These are phyloP conservation scores for Scheffersomyces quercinus DNA, from an alignment of 1,139 yeast species.

Conservation along the genomic window DNA sequence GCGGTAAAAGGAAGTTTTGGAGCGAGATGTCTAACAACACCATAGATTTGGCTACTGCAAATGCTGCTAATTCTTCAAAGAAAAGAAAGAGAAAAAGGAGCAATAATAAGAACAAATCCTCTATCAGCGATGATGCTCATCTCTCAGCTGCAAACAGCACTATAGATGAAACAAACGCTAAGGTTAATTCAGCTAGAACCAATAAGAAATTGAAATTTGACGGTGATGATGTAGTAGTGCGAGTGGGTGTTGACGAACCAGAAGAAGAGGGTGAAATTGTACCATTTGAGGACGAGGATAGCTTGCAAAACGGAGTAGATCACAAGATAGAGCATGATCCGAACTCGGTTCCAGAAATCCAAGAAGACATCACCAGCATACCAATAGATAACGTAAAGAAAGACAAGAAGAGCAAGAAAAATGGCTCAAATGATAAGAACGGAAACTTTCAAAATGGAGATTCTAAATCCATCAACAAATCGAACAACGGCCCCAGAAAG, in stretches of 20 bases:
- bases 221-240: conserved; percentile 12
- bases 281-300: neutral
- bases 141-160: conserved; percentile 3
- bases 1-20: too few species aligned
- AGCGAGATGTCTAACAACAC: conserved; percentile 1
- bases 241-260: neutral
- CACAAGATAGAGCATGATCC: conserved; percentile 1
- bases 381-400: conserved; percentile 1
- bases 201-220: conserved; percentile 35
- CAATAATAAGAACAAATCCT: conserved; percentile 7
- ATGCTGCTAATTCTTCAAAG: conserved; percentile 6
- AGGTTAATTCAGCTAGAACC: conserved; percentile 9
- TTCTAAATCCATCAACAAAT: conserved; percentile 5
- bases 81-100: conserved; percentile 22
- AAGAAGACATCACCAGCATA: neutral
- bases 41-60: neutral
- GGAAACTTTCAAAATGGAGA: neutral
- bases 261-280: conserved; percentile 2
- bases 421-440: neutral
- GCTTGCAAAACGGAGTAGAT: neutral
- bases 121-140: conserved; percentile 2
- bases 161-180: neutral
- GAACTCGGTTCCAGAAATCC: conserved; percentile 1
- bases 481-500: conserved; percentile 2
- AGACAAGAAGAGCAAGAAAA: conserved; percentile 2